A percentile compares a stretch with the other conserved stretches of the same genome.
Evolutionary conservation across 1,284 basidiomycete species (phyloP).

Genomic region (Ustilago nuda): DNA sequence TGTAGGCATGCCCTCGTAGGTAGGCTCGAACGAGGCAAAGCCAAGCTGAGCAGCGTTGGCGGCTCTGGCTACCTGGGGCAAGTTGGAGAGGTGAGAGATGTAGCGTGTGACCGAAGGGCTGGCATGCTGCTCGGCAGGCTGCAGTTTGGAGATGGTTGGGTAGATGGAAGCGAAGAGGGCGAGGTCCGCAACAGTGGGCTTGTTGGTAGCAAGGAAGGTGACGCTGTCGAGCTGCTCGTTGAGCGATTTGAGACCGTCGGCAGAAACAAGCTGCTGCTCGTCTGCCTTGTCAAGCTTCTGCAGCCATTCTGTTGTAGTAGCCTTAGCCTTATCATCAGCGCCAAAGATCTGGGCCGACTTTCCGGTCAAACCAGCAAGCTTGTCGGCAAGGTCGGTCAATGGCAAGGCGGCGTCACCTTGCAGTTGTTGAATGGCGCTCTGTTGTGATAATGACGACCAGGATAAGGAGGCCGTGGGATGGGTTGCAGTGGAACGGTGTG

Average conservation of each 20-base stretch:
- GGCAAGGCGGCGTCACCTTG: constrained; percentile 44
- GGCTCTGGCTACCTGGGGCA: constrained; percentile 46
- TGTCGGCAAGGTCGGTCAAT: constrained; percentile 44
- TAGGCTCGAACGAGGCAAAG: constrained; percentile 60
- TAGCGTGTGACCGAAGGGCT: constrained; percentile 66
- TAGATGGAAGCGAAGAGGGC: constrained; percentile 66
- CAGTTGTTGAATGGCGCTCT: constrained; percentile 49
- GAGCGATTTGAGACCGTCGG: constrained; percentile 58
- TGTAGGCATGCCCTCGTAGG: constrained; percentile 64
- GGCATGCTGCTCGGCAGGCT: constrained; percentile 61
- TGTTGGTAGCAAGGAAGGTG: constrained; percentile 61
- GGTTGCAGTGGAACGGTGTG: background rate
- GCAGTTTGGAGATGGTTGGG: constrained; percentile 59
- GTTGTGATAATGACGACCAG: constrained; percentile 12
- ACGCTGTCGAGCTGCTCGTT: constrained; percentile 54
- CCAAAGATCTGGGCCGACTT: constrained; percentile 49
- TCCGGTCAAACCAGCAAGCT: constrained; percentile 43
- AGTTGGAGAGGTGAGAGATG: constrained; percentile 65
- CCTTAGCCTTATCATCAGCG: constrained; percentile 43
- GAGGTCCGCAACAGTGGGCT: constrained; percentile 65
- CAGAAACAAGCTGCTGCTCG: constrained; percentile 47
- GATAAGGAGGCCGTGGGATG: background rate
- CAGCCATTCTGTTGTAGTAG: constrained; percentile 40
- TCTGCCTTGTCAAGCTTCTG: constrained; percentile 43
- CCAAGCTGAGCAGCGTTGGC: constrained; percentile 48